These are phyloP conservation scores for Fusarium vanettenii DNA, from an alignment of 2,329 filamentous ascomycete genomes.

Conservation along the genomic window DNA sequence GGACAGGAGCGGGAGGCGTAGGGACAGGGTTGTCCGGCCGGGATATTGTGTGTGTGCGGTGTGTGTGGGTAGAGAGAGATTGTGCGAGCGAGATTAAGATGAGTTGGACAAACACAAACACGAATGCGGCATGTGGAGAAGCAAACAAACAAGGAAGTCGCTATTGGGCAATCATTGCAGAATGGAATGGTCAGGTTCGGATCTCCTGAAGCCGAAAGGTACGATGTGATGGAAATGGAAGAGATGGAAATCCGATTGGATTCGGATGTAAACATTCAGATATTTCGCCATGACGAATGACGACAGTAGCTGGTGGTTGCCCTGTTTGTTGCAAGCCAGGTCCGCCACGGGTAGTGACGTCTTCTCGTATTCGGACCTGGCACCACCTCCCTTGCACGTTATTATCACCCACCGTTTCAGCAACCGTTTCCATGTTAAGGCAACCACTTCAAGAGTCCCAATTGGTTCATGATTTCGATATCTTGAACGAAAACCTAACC, in stretches of 20 bases:
- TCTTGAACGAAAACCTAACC: not conserved
- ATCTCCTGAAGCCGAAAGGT: not conserved
- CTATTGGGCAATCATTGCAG: not conserved
- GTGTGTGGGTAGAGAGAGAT: slow-evolving; percentile 12
- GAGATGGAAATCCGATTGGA: not conserved
- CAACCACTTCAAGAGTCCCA: not conserved
- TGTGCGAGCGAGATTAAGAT: slow-evolving; percentile 13
- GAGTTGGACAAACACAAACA: slow-evolving; percentile 37
- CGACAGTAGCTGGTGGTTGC: not conserved
- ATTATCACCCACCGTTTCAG: not conserved
- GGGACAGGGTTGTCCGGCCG: not conserved
- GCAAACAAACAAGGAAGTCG: not conserved
- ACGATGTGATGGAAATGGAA: not conserved
- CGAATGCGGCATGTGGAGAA: slow-evolving; percentile 42
- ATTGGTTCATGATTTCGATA: not conserved
- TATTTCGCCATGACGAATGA: not conserved
- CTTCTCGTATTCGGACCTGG: slow-evolving; percentile 42
- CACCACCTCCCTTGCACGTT: not conserved
- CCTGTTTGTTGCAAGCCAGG: not conserved
- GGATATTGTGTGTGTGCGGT: not conserved
- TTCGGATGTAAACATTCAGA: not conserved
- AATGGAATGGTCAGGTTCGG: slow-evolving; percentile 24
- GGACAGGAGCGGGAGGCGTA: not conserved
- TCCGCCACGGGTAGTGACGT: slow-evolving; percentile 21
- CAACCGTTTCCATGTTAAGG: not conserved